A percentile compares a stretch with the other conserved stretches of the same genome.
These are phyloP conservation scores for Pleurotus eryngii DNA, from an alignment of 768 basidiomycete genomes.

Conservation along the genomic window DNA sequence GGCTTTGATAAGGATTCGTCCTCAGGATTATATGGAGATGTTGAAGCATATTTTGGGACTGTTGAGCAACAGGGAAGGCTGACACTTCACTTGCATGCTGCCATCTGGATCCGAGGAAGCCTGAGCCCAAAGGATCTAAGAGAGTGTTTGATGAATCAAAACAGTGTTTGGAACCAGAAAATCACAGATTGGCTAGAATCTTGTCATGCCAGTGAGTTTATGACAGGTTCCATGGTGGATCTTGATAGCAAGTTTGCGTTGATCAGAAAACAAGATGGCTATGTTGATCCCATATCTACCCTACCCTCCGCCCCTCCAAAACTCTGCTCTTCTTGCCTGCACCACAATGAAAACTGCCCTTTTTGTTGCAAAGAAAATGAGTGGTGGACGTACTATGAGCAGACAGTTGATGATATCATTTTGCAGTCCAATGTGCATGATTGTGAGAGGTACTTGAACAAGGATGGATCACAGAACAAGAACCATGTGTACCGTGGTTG, in stretches of 20 bases:
- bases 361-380: conserved; percentile 12
- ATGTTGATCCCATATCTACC: conserved; percentile 20
- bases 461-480: conserved; percentile 14
- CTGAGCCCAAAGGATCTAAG: not conserved
- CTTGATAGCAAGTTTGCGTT: conserved; percentile 9
- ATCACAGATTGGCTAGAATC: conserved; percentile 30
- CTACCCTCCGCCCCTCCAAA: conserved; percentile 21
- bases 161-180: conserved; percentile 10
- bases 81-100: not conserved
- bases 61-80: not conserved
- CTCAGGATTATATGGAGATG: too few relatives aligned
- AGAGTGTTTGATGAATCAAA: not conserved
- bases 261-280: not conserved
- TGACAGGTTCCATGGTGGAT: conserved; percentile 16
- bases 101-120: not conserved
- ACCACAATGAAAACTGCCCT: conserved; percentile 16
- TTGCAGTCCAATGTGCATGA: conserved; percentile 25
- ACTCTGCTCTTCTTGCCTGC: not conserved
- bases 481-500: not conserved
- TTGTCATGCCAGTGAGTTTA: conserved; percentile 27
- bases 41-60: too few relatives aligned
- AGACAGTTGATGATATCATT: conserved; percentile 26
- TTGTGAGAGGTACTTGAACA: conserved; percentile 14
- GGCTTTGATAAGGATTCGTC: too few relatives aligned
- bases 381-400: conserved; percentile 14